Conservation (phyloP, 306 rosid species). For the Pyrus pyrifolia region DNA sequence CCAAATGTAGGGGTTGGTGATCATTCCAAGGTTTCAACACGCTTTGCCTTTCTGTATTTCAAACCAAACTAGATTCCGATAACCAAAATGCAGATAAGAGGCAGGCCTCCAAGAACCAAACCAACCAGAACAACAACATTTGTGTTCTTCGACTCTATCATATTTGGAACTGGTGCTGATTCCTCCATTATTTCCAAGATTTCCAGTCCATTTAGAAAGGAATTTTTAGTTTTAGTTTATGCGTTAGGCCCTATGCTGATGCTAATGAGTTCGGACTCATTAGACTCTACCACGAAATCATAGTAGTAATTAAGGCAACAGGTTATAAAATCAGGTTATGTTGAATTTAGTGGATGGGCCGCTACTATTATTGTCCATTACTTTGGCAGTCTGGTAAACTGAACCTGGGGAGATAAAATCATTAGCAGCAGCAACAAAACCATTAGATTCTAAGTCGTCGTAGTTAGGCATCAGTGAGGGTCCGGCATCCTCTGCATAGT, state of each 20-base stretch:
- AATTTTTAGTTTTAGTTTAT: neutral
- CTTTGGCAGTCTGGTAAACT: constrained; percentile 27
- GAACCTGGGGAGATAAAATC: neutral
- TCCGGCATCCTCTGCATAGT: neutral
- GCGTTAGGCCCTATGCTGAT: constrained; percentile 18
- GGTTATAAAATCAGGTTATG: constrained; percentile 15
- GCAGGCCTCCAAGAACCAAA: constrained; percentile 21
- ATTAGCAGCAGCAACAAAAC: neutral
- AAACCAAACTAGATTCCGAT: constrained; percentile 5
- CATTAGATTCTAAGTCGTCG: neutral
- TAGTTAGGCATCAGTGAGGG: neutral
- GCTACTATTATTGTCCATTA: neutral
- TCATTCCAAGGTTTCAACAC: constrained; percentile 24
- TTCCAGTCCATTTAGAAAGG: constrained; percentile 47
- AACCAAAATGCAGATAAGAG: constrained; percentile 13
- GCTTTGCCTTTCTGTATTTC: constrained; percentile 21
- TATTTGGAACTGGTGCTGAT: neutral
- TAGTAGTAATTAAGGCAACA: constrained; percentile 1
- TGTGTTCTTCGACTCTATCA: neutral
- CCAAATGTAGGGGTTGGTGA: constrained; percentile 23
- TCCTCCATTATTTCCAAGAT: constrained; percentile 15
- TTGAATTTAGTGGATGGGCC: neutral
- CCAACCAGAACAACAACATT: constrained; percentile 15
- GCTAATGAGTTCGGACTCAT: constrained; percentile 11
- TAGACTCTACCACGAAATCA: constrained; percentile 21